Base-by-base conservation (phyloP, 129 eudicot genomes). In the Ambrosia trifida region DNA sequence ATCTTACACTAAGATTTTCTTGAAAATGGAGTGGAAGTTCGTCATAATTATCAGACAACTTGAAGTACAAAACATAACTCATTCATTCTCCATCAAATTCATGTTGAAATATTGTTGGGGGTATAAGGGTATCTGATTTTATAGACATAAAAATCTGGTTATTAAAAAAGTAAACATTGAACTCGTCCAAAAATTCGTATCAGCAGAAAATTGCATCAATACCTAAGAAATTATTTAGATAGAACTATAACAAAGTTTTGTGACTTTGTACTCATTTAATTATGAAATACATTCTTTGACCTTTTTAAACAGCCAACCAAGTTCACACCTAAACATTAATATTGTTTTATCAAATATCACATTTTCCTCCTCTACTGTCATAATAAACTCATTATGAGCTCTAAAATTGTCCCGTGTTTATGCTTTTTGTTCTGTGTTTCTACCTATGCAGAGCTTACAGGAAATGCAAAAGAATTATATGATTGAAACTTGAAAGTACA, bases 11-110 rank as follows among this genome's bases (percentile, higher is more conserved):
- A 44, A 95, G 49, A 78, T 78, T 88, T 72, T 95, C 97, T 78
- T 91, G 94, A 64, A 95, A 95, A 19, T 81, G 93, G 18, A 72
- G 74, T 0, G 99, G 97, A 76, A 94, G 87, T 52, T 84, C 87
- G 24, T 87, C 84, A 66, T 88, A 88, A 46, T 57, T 83, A 64
- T 90, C 99, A 50, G 97, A 87, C 33, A 95, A 67, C 83, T 88
- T 90, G 83, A 90, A 95, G 77, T 95, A 95, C 50, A 95, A 69
- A 72, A 87, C 99, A 28, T 72, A 73, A 79, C 83, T 95, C 87
- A 90, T 84, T 57, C 99, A 97, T 72, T 91, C 89, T 73, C 99
- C 99, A 60, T 95, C 97, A 61, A 73, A 74, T 67, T 95, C 99
- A 50, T 80, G 82, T 80, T 90, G 89, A 54, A 95, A 95, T 46